phyloP scores from a whole-genome alignment of 2,329 filamentous ascomycete species.

The Grosmannia serpens region DNA sequence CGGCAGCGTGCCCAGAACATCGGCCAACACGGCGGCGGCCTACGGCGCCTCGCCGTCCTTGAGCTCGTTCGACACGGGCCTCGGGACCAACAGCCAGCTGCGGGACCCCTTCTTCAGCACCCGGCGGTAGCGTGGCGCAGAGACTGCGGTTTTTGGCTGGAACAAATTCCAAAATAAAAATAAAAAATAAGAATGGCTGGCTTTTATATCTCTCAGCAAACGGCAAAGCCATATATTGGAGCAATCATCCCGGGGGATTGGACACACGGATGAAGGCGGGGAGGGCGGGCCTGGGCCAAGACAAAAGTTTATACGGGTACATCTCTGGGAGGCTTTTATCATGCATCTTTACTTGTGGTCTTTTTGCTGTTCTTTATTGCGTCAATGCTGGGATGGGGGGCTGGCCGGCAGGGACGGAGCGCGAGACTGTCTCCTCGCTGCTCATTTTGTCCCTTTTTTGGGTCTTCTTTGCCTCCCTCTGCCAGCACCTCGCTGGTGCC shows the following conservation, averaged over 20 bases:
- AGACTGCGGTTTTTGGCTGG: not conserved
- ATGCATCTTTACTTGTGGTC: not conserved
- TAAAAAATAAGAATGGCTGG: not conserved
- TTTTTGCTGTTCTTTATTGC: not conserved
- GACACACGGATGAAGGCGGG: not conserved
- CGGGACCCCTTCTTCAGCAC: constrained; percentile 13
- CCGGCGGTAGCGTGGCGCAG: constrained; percentile 5
- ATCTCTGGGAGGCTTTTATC: not conserved
- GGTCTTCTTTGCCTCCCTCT: not conserved
- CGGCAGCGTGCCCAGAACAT: constrained; percentile 15
- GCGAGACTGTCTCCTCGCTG: not conserved
- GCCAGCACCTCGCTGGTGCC: not conserved
- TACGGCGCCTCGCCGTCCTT: constrained; percentile 10
- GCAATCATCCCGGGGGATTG: not conserved
- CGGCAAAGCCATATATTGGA: not conserved
- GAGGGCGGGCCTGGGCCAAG: not conserved
- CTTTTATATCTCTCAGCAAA: not conserved
- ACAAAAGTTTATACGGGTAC: not conserved
- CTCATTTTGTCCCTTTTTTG: too few relatives aligned
- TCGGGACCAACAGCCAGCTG: constrained; percentile 4
- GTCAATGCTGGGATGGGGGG: not conserved
- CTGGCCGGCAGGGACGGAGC: not conserved
- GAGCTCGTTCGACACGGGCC: constrained; percentile 17
- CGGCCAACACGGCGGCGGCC: constrained; percentile 10
- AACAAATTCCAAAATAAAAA: too few relatives aligned